These are phyloP conservation scores for Sporisorium scitamineum DNA, from an alignment of 1,284 basidiomycete species.

Conservation along the genomic window DNA sequence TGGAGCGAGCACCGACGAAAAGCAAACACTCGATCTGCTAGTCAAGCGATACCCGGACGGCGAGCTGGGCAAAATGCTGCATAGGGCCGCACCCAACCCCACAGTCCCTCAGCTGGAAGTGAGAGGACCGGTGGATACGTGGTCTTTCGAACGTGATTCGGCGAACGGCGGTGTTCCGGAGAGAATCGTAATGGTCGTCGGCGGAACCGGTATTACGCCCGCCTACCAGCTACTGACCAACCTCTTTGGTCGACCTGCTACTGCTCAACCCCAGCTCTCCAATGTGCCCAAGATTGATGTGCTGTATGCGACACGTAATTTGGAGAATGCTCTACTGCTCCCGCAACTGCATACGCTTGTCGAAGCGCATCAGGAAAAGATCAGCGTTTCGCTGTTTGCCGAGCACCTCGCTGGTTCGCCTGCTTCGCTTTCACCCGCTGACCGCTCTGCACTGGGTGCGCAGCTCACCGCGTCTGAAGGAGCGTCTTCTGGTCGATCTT, in stretches of 20 bases:
- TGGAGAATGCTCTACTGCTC: constrained; percentile 34
- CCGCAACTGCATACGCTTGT: constrained; percentile 39
- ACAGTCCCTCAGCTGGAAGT: constrained; percentile 35
- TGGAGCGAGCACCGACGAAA: neutral
- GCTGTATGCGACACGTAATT: constrained; percentile 34
- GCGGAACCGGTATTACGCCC: constrained; percentile 57
- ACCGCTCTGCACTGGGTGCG: constrained; percentile 8
- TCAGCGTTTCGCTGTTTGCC: constrained; percentile 33
- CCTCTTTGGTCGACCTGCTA: constrained; percentile 23
- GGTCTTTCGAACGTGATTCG: constrained; percentile 34
- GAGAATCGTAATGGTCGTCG: constrained; percentile 45
- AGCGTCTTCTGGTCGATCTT: neutral
- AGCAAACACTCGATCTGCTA: constrained; percentile 30
- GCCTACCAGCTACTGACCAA: constrained; percentile 55
- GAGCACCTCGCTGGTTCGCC: constrained; percentile 18
- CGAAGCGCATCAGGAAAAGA: constrained; percentile 15
- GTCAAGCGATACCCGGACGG: constrained; percentile 58
- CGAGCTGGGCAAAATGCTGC: constrained; percentile 49
- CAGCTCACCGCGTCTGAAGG: constrained; percentile 1
- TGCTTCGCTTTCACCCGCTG: constrained; percentile 1
- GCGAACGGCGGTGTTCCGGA: constrained; percentile 13
- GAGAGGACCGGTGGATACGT: constrained; percentile 54
- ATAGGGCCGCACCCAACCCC: constrained; percentile 23
- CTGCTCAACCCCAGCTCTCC: neutral
- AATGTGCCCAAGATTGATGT: constrained; percentile 33